Conservation (phyloP, 2,329 filamentous ascomycete species). For the Epicoccum sorghinum region DNA sequence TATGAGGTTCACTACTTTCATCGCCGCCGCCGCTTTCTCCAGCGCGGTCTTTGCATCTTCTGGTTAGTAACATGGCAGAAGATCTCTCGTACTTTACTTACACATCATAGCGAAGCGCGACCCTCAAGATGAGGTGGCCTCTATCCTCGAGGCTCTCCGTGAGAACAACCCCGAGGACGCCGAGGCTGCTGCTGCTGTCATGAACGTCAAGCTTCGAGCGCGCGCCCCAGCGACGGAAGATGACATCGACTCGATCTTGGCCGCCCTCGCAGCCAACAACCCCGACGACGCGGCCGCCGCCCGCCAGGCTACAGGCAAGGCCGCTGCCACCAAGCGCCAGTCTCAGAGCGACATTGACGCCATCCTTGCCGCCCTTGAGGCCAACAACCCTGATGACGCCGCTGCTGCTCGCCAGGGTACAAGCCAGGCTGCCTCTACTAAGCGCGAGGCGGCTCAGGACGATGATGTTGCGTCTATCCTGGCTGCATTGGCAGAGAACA, state of each 20-base stretch:
- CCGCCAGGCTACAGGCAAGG: constrained; percentile 10
- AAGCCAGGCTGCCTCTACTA: constrained; percentile 24
- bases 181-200: constrained; percentile 30
- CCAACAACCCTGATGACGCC: constrained; percentile 37
- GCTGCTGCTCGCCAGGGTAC: constrained; percentile 20
- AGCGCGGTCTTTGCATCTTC: constrained; percentile 33
- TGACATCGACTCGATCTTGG: constrained; percentile 30
- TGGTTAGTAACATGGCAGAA: constrained; percentile 12
- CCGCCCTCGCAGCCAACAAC: constrained; percentile 30
- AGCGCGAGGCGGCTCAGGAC: constrained; percentile 23
- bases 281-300: constrained; percentile 34
- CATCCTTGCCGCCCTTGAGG: constrained; percentile 26
- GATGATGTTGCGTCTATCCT: constrained; percentile 23
- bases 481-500: constrained; percentile 29
- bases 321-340: constrained; percentile 19
- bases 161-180: constrained; percentile 38
- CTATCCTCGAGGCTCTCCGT: constrained; percentile 36
- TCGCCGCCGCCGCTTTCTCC: constrained; percentile 35
- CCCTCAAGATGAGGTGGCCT: constrained; percentile 32
- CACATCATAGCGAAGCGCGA: constrained; percentile 18
- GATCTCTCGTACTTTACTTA: not conserved
- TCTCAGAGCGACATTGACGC: constrained; percentile 21
- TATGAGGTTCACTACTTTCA: constrained; percentile 38
- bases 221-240: constrained; percentile 25
- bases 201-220: constrained; percentile 34